Evolutionary conservation across 164 flowering plant genomes (phyloP).

Genomic region (Piper betle): DNA sequence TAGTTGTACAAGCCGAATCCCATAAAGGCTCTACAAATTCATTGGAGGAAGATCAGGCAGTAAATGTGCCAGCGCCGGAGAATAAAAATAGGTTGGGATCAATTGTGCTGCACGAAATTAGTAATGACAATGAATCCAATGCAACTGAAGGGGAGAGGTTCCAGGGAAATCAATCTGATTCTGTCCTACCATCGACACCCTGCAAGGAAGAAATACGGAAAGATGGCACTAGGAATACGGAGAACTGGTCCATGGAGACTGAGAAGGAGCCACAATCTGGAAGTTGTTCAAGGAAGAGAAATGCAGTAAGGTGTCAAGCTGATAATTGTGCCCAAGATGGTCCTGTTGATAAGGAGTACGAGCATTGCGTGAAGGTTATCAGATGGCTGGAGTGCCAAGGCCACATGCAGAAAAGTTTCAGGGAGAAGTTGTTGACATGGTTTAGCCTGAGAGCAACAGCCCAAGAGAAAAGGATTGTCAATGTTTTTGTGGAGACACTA

Average conservation of each 20-base stretch:
- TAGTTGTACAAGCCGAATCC: slow-evolving; percentile 4
- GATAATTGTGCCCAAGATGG: slow-evolving; percentile 23
- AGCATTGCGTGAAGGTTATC: slow-evolving; percentile 66
- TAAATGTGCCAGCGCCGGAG: slow-evolving; percentile 23
- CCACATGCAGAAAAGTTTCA: slow-evolving; percentile 53
- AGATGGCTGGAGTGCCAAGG: slow-evolving; percentile 81
- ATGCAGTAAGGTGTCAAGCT: slow-evolving; percentile 11
- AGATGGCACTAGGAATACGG: slow-evolving; percentile 28
- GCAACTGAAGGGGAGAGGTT: slow-evolving; percentile 29
- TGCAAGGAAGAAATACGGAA: slow-evolving; percentile 42
- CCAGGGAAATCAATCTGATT: slow-evolving; percentile 30
- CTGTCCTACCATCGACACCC: slow-evolving; percentile 62
- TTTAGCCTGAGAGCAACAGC: slow-evolving; percentile 71
- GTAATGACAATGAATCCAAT: slow-evolving; percentile 33
- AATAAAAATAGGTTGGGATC: slow-evolving; percentile 17
- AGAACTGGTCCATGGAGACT: slow-evolving; percentile 22
- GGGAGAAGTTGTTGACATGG: slow-evolving; percentile 92
- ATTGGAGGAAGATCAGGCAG: slow-evolving; percentile 7
- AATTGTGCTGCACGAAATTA: slow-evolving; percentile 22
- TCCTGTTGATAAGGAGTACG: slow-evolving; percentile 44
- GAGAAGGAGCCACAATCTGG: slow-evolving; percentile 30
- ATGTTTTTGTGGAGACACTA: slow-evolving; percentile 65
- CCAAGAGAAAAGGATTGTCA: slow-evolving; percentile 63
- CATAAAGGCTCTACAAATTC: slow-evolving; percentile 12
- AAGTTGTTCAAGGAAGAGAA: slow-evolving; percentile 27